phyloP scores from a whole-genome alignment of 2,329 filamentous ascomycete species.

The Fusarium guadeloupense region DNA sequence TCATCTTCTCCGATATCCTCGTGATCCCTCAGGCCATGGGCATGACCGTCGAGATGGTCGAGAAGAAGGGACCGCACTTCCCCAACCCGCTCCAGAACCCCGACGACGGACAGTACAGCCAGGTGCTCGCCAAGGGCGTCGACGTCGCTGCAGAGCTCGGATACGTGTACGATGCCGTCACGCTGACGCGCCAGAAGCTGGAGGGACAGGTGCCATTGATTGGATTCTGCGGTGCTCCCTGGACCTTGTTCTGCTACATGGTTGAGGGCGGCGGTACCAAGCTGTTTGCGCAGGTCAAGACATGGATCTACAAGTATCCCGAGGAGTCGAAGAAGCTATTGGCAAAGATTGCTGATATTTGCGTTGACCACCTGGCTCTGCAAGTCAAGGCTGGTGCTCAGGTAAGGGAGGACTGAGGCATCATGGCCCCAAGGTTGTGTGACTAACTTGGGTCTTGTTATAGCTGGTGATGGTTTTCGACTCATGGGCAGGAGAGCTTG shows the following conservation, averaged over 20 bases:
- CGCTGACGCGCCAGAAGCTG: conserved; percentile 87
- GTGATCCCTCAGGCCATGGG: conserved; percentile 98
- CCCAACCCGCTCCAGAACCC: conserved; percentile 83
- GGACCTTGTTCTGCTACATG: conserved; percentile 99
- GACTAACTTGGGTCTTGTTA: conserved; percentile 1
- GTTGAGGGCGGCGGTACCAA: conserved; percentile 97
- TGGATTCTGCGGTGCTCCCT: conserved; percentile 96
- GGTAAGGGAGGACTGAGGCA: conserved; percentile 53
- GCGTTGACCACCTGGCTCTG: conserved; percentile 91
- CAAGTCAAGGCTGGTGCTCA: conserved; percentile 95
- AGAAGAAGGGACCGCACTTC: conserved; percentile 96
- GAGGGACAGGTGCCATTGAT: conserved; percentile 89
- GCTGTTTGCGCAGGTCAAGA: conserved; percentile 93
- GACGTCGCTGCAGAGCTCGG: conserved; percentile 85
- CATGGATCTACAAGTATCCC: conserved; percentile 92
- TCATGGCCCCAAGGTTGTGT: neutral
- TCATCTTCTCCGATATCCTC: conserved; percentile 98
- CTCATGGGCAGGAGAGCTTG: conserved; percentile 96
- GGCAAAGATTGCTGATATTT: conserved; percentile 91
- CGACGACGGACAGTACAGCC: conserved; percentile 81
- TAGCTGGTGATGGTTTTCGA: conserved; percentile 96
- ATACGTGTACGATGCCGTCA: conserved; percentile 97
- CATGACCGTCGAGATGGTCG: conserved; percentile 98
- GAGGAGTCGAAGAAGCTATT: conserved; percentile 82
- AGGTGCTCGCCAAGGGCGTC: conserved; percentile 80